phyloP scores from a whole-genome alignment of 2,329 filamentous ascomycete species.

The Fusarium sp. region DNA sequence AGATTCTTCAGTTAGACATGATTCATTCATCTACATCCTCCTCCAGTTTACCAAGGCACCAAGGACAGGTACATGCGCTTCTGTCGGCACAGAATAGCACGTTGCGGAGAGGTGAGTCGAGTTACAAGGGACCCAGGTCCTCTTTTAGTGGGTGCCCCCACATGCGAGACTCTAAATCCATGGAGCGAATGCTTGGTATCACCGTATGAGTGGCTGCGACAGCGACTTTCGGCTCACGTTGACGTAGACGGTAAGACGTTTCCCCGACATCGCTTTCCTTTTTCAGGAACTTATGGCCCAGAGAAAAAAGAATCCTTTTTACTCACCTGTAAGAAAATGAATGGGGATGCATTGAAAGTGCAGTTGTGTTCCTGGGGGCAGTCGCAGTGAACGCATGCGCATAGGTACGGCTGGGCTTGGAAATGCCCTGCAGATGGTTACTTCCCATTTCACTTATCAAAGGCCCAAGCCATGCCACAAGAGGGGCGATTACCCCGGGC shows the following conservation, averaged over 20 bases:
- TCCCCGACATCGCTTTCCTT: not conserved
- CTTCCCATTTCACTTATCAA: slow-evolving; percentile 7
- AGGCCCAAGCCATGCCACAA: slow-evolving; percentile 25
- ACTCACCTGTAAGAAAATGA: not conserved
- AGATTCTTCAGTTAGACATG: not conserved
- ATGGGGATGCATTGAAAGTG: not conserved
- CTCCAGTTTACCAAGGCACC: not conserved
- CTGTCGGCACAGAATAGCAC: slow-evolving; percentile 14
- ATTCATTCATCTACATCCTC: not conserved
- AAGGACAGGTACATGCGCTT: slow-evolving; percentile 8
- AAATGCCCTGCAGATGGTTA: slow-evolving; percentile 28
- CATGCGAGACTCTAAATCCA: slow-evolving; percentile 24
- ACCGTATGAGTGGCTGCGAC: slow-evolving; percentile 8
- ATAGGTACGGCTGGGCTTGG: slow-evolving; percentile 16
- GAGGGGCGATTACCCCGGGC: slow-evolving; percentile 41
- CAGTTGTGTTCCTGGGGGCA: not conserved
- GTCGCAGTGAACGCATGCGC: not conserved
- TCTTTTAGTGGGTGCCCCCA: slow-evolving; percentile 29
- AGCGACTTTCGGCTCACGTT: slow-evolving; percentile 7
- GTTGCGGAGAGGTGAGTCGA: slow-evolving; percentile 29
- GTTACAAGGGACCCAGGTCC: slow-evolving; percentile 23
- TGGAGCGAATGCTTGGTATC: slow-evolving; percentile 15
- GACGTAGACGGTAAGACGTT: slow-evolving; percentile 9
- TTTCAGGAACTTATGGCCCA: not conserved
- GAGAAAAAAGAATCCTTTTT: not conserved